phyloP scores from a whole-genome alignment of 129 eudicot genomes.

The Rutidosis leptorrhynchoides region DNA sequence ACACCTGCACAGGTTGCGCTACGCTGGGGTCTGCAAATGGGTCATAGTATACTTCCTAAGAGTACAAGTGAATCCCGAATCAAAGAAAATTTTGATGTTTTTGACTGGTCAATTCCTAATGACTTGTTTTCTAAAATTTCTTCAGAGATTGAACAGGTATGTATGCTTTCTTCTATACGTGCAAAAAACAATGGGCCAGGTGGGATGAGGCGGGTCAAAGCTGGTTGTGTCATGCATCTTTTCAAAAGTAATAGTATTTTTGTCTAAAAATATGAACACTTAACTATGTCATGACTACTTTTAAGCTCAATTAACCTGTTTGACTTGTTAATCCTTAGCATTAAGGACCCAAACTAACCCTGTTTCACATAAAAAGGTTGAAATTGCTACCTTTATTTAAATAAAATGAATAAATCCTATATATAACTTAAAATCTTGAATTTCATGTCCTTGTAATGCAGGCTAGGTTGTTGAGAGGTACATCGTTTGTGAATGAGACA shows the following conservation, averaged over 20 bases:
- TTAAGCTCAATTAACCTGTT: background rate
- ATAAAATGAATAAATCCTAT: background rate
- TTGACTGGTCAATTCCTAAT: conserved; percentile 76
- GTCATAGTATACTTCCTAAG: conserved; percentile 78
- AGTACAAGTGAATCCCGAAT: conserved; percentile 58
- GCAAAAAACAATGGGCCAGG: background rate
- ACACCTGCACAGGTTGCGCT: conserved; percentile 86
- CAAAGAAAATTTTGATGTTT: conserved; percentile 58
- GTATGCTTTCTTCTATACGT: background rate
- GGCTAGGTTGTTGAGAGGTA: conserved; percentile 58
- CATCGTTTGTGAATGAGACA: conserved; percentile 48
- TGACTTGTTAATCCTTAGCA: background rate
- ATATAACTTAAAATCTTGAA: background rate
- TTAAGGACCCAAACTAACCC: background rate
- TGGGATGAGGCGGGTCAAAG: background rate
- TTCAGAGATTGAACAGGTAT: conserved; percentile 63
- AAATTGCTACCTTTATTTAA: background rate
- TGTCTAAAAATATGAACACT: background rate
- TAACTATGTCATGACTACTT: background rate
- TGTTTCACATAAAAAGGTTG: background rate
- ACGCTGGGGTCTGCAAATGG: conserved; percentile 81
- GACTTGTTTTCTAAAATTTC: conserved; percentile 49
- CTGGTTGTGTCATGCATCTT: too few species aligned
- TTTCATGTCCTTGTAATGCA: conserved; percentile 25
- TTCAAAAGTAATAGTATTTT: background rate